A percentile compares a stretch with the other conserved stretches of the same genome.
These are phyloP conservation scores for Austroboletus niveus DNA, from an alignment of 1,284 basidiomycete genomes.

Conservation along the genomic window DNA sequence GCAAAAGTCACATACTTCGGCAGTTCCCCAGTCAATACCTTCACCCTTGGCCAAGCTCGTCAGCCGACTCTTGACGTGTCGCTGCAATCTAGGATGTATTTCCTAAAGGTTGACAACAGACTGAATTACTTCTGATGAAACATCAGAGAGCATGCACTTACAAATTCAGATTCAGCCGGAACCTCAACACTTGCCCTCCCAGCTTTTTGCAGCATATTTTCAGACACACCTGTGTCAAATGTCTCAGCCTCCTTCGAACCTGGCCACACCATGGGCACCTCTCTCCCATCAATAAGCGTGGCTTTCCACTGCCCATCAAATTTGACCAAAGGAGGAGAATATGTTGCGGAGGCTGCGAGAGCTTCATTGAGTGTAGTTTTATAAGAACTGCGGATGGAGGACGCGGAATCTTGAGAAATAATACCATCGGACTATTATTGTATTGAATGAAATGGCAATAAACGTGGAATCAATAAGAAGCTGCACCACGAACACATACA, in stretches of 20 bases:
- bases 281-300: constrained; percentile 10
- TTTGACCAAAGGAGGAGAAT: constrained; percentile 51
- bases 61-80: constrained; percentile 79
- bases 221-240: constrained; percentile 70
- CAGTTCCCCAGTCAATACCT: constrained; percentile 85
- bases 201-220: constrained; percentile 50
- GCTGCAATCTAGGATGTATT: constrained; percentile 74
- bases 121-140: neutral
- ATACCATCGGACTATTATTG: constrained; percentile 50
- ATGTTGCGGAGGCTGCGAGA: constrained; percentile 49
- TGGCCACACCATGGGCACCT: constrained; percentile 67
- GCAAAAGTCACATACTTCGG: constrained; percentile 54
- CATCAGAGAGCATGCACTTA: constrained; percentile 37
- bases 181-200: constrained; percentile 70
- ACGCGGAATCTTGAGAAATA: constrained; percentile 50
- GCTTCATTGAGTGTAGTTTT: constrained; percentile 61
- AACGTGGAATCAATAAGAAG: neutral
- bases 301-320: constrained; percentile 63
- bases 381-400: constrained; percentile 52
- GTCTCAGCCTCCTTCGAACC: constrained; percentile 49
- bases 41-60: constrained; percentile 66
- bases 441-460: neutral
- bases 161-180: constrained; percentile 76
- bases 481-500: neutral
- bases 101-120: constrained; percentile 43